Evolutionary conservation across 768 basidiomycete genomes (phyloP).

Genomic region (Hygrophoropsis aurantiaca): DNA sequence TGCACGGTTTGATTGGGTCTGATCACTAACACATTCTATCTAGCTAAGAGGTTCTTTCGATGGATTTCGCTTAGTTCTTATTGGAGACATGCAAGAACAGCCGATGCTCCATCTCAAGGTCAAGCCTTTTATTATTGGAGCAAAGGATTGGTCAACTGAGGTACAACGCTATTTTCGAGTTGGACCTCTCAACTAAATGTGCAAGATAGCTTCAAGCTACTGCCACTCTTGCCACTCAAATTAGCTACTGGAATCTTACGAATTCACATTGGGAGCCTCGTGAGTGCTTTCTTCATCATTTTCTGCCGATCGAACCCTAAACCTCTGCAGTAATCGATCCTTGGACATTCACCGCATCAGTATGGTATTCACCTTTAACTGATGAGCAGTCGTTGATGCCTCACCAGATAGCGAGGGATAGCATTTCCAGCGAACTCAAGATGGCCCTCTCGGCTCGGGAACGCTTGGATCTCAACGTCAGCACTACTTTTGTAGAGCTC

Average conservation of each 20-base stretch:
- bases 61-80: conserved; percentile 89
- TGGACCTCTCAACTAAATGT: not conserved
- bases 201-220: conserved; percentile 72
- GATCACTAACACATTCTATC: conserved; percentile 1
- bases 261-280: conserved; percentile 99
- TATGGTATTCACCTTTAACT: conserved; percentile 28
- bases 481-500: conserved; percentile 86
- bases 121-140: conserved; percentile 77
- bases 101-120: conserved; percentile 89
- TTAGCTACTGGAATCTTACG: conserved; percentile 95
- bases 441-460: conserved; percentile 72
- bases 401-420: conserved; percentile 54
- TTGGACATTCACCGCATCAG: conserved; percentile 82
- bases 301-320: conserved; percentile 10
- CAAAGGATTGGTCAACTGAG: conserved; percentile 93
- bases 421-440: conserved; percentile 48
- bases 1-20: not conserved
- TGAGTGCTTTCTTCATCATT: conserved; percentile 35
- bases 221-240: conserved; percentile 75
- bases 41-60: conserved; percentile 86
- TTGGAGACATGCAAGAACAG: conserved; percentile 93
- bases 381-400: conserved; percentile 12
- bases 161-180: conserved; percentile 39
- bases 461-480: conserved; percentile 87
- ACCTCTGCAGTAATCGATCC: conserved; percentile 79